phyloP scores from a whole-genome alignment of 257 asterid species.

The Mentha longifolia region DNA sequence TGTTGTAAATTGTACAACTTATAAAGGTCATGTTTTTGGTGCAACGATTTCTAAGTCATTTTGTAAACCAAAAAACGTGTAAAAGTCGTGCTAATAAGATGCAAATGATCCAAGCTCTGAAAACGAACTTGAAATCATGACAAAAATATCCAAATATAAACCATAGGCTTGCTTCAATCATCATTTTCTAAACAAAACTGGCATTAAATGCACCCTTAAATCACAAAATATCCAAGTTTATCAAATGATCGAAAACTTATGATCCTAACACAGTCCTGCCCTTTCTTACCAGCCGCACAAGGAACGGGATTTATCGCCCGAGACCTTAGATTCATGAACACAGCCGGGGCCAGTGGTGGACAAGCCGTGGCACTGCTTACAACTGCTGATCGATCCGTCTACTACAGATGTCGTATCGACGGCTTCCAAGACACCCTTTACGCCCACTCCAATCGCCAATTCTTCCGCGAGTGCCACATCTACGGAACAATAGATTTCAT shows the following conservation, averaged over 20 bases:
- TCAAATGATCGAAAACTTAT: background rate
- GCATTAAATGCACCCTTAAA: too few relatives aligned
- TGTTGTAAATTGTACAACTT: too few relatives aligned
- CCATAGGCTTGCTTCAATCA: background rate
- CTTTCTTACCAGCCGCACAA: constrained; percentile 30
- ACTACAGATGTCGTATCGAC: constrained; percentile 41
- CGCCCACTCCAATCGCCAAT: constrained; percentile 39
- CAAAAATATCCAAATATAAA: too few relatives aligned
- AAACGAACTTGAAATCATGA: background rate
- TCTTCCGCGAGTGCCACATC: constrained; percentile 41
- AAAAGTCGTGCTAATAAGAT: too few relatives aligned
- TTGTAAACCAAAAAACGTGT: too few relatives aligned
- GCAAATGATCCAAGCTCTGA: too few relatives aligned
- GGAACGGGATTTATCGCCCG: constrained; percentile 52
- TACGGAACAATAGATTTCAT: constrained; percentile 52
- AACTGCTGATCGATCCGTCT: constrained; percentile 38
- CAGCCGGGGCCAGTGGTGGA: constrained; percentile 37
- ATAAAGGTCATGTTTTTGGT: too few relatives aligned
- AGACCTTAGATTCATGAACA: constrained; percentile 45
- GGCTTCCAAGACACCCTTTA: constrained; percentile 49
- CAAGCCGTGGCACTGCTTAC: constrained; percentile 53
- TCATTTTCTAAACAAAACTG: background rate
- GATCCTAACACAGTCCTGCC: background rate
- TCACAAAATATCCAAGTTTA: background rate
- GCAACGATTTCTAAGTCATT: too few relatives aligned